Evolutionary conservation across 345 rosid genomes (phyloP).

Genomic region (thale cress (Arabidopsis thaliana)): TAIR10.1 NC_003071.7:19053501-19054000

Average conservation of each 20-base stretch:
- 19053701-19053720: constrained; percentile 2
- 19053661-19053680: neutral
- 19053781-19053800: constrained; percentile 10
- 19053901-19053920: neutral
- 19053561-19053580: neutral
- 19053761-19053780: neutral
- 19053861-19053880: neutral
- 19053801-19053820: neutral
- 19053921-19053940: neutral
- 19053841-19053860: constrained; percentile 9
- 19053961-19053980: neutral
- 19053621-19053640: neutral
- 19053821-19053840: neutral
- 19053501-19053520: neutral
- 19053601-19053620: neutral
- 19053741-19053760: too few relatives aligned
- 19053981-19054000: constrained; percentile 8
- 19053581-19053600: too few relatives aligned
- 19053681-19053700: constrained; percentile 3
- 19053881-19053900: neutral
- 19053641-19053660: constrained; percentile 19
- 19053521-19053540: neutral
- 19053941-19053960: neutral
- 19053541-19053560: neutral
- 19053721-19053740: neutral